Evolutionary conservation across 2,329 filamentous ascomycete species (phyloP), one percentile per base, ranked within the genome.

Genomic region (Ascochyta lentis): DNA sequence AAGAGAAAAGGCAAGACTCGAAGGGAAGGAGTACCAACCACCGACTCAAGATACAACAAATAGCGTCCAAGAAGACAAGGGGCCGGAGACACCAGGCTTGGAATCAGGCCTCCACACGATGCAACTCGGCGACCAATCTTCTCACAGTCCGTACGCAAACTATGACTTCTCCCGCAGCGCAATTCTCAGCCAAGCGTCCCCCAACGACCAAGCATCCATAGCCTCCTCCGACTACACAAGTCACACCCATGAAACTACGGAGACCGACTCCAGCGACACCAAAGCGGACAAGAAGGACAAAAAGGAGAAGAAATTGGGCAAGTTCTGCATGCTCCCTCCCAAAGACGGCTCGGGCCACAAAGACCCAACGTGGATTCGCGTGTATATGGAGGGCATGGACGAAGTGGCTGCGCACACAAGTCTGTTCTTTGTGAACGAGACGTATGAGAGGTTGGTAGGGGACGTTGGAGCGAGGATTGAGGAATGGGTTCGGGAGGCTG

Each of bases 401-500:
- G 91, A 96, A 74, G 89, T 96, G 1, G 87, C 86, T 6, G 93
- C 92, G 9, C 92, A 96, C 72, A 94, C 91, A 59, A 88, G 89
- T 0, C 78, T 96, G 47, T 96, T 96, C 77, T 85, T 91, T 12
- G 77, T 86, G 0, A 87, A 89, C 6, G 82, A 86, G 56, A 88
- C 90, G 54, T 94, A 95, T 69, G 89, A 92, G 65, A 78, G 77
- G 60, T 77, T 94, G n/a, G 86, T 94, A n/a, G 88, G 87, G 0
- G 89, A 93, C 72, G 87, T 91, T 3, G 87, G 85, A 3, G 81
- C 81, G 27, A 79, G 86, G 55, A 84, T 95, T 54, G 81, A 87
- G 60, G 79, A 80, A 16, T 95, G 91, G 91, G 84, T 92, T 4
- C 78, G 84, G 26, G 87, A 89, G 43, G 86, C 88, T 64, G 76